These are phyloP conservation scores for Microsporum canis DNA, from an alignment of 2,329 filamentous ascomycete genomes.

Conservation along the genomic window DNA sequence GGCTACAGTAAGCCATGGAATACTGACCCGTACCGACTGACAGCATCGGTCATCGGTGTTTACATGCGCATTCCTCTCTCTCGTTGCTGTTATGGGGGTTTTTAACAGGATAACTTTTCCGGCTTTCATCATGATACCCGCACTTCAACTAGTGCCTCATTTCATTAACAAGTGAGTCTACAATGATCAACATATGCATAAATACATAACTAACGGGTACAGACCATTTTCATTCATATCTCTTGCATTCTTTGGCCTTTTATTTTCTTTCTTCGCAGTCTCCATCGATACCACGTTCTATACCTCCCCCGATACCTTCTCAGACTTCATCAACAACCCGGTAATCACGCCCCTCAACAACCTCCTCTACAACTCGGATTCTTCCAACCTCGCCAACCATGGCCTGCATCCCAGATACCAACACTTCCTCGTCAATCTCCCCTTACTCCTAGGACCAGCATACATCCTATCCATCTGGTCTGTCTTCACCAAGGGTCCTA, in stretches of 20 bases:
- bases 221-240: conserved; percentile 51
- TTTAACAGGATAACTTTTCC: conserved; percentile 98
- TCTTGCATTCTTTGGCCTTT: conserved; percentile 52
- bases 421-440: conserved; percentile 59
- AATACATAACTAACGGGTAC: not conserved
- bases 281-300: conserved; percentile 81
- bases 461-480: conserved; percentile 40
- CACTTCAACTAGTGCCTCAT: conserved; percentile 71
- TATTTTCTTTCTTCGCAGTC: conserved; percentile 62
- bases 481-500: conserved; percentile 30
- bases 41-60: conserved; percentile 64
- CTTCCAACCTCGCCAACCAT: conserved; percentile 61
- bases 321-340: conserved; percentile 43
- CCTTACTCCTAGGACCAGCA: conserved; percentile 61
- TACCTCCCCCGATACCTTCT: conserved; percentile 28
- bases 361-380: conserved; percentile 59
- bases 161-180: conserved; percentile 62
- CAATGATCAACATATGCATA: not conserved
- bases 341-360: conserved; percentile 70
- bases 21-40: no score
- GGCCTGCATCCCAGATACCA: conserved; percentile 71
- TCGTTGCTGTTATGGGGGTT: conserved; percentile 70
- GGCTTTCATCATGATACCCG: conserved; percentile 77
- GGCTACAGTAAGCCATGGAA: not conserved
- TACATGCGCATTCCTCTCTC: conserved; percentile 65